Evolutionary conservation across 1,139 yeast genomes (phyloP).

Genomic region (Blastobotrys indianensis): DNA sequence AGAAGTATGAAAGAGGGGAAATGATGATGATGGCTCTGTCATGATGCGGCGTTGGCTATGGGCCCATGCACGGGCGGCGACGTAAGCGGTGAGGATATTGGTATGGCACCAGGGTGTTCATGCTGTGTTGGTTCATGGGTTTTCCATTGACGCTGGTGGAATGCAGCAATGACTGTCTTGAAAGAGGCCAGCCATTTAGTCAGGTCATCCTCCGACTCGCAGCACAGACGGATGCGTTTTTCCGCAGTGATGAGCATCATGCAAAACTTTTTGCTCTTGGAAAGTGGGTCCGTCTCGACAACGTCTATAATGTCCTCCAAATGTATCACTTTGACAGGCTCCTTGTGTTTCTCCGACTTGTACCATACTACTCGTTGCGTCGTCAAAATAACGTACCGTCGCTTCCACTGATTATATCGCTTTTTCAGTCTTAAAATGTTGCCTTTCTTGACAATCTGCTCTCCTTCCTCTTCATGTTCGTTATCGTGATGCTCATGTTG

Average conservation of each 20-base stretch:
- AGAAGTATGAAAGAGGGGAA: too few species aligned
- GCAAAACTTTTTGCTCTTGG: slow-evolving; percentile 43
- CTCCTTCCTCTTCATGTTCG: slow-evolving; percentile 5
- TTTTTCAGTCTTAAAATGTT: slow-evolving; percentile 36
- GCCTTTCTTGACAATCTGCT: slow-evolving; percentile 41
- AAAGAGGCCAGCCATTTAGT: slow-evolving; percentile 47
- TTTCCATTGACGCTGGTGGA: too few species aligned
- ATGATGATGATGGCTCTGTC: too few species aligned
- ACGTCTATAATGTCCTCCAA: slow-evolving; percentile 44
- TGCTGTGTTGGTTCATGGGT: too few species aligned
- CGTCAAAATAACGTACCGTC: slow-evolving; percentile 42
- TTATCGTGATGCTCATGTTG: not conserved
- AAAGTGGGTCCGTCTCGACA: slow-evolving; percentile 47
- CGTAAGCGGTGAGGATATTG: too few species aligned
- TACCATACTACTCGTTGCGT: slow-evolving; percentile 40
- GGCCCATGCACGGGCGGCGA: too few species aligned
- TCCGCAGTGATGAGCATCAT: slow-evolving; percentile 45
- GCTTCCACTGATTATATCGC: slow-evolving; percentile 47
- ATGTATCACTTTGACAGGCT: slow-evolving; percentile 34
- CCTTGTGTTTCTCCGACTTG: slow-evolving; percentile 31
- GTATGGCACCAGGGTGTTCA: too few species aligned
- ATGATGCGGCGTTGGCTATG: too few species aligned
- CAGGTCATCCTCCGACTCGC: slow-evolving; percentile 43
- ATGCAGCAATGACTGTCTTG: slow-evolving; percentile 22
- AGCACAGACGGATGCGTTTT: slow-evolving; percentile 44